Percentiles rank a stretch among this genome's conserved stretches.
phyloP scores from a whole-genome alignment of 169 alveolate species.

The Cryptosporidium parvum region DNA sequence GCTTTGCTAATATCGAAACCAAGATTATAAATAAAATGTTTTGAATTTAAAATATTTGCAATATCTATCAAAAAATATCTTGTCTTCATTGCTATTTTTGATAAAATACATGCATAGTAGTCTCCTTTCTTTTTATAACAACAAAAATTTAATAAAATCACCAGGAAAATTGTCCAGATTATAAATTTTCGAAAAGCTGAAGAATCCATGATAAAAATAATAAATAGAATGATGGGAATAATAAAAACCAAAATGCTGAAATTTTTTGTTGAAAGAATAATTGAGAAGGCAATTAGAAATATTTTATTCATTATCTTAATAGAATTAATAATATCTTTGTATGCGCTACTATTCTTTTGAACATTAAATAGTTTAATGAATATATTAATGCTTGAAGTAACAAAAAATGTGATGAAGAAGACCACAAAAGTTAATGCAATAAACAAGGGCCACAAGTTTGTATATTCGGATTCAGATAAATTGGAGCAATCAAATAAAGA shows the following conservation, averaged over 20 bases:
- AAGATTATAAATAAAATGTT: neutral
- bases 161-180: neutral
- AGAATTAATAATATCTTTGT: constrained; percentile 10
- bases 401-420: neutral
- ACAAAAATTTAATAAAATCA: neutral
- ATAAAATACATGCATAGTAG: neutral
- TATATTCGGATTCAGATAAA: neutral
- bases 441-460: neutral
- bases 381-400: neutral
- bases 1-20: constrained; percentile 33
- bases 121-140: neutral
- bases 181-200: neutral
- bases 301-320: constrained; percentile 2
- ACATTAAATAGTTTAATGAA: neutral
- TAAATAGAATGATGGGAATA: constrained; percentile 12
- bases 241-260: constrained; percentile 24
- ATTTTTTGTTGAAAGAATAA: constrained; percentile 30
- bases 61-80: neutral
- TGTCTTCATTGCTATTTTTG: neutral
- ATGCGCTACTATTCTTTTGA: neutral
- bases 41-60: neutral
- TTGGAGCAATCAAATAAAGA: neutral
- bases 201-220: neutral
- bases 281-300: constrained; percentile 8
- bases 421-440: neutral